Evolutionary conservation across 2,329 filamentous ascomycete species (phyloP), one percentile per base, ranked within the genome.

Genomic region (Monosporascus sp.): DNA sequence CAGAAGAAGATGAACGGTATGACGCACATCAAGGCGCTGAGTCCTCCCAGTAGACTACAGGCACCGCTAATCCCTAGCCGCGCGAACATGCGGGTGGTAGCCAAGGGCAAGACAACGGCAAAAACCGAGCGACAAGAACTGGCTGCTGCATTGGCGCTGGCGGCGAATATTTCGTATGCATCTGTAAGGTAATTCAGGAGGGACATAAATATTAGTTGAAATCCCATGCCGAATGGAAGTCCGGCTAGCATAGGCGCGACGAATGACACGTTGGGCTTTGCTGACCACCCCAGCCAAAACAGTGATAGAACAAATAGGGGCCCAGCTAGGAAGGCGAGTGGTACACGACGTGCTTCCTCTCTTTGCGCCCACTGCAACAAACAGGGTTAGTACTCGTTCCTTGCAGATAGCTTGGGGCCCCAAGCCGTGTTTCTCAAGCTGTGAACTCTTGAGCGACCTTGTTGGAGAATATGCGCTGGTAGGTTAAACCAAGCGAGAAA

Each of bases 281-380:
- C 74, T 1, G 79, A 77, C 78, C 79, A 87, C 20, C 81, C 85
- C 17, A 87, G 76, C 81, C 81, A 84, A 66, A 85, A 82, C 52
- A 84, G 69, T 7, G 78, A 76, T 35, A 78, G 52, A 20, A 75
- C 77, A 60, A 80, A 83, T 43, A 88, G 72, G 0, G 87, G 86
- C 0, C 88, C 87, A 1, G 86, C 88, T 19, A 89, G 61, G 63
- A 83, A 87, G 5, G 87, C 88, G 2, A 92, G 74, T 0, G 89
- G 88, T 0, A 93, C 75, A 1, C 43, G 43, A 1, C 43, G 43
- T 24, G 43, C 43, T 17, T 46, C 43, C 43, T 46, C 43, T 16
- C 43, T 26, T 24, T 46, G n/a, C 6, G 43, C 24, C 43, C 43
- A 46, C 31, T 35, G 31, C 11, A 35, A 35, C 31, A 35, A 5